Evolutionary conservation across 768 basidiomycete genomes (phyloP), one percentile per base, ranked within the genome.

Genomic region (Chalciporus sphaerocephalus): DNA sequence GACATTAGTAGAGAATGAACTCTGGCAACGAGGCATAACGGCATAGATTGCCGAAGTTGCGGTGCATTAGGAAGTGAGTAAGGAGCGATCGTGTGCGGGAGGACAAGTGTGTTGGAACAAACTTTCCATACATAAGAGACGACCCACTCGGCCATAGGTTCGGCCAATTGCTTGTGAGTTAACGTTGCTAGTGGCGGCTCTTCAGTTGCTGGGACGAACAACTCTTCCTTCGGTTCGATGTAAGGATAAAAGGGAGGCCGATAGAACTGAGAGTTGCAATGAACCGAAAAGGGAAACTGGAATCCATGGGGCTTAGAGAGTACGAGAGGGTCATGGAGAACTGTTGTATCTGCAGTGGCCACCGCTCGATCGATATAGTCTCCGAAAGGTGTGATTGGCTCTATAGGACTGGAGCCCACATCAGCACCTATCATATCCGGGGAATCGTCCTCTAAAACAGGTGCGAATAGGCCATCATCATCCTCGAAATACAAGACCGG

Each of bases 61-160:
- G 53, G 60, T 56, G 51, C 63, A 59, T 38, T 69, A 64, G 54
- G 40, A 40, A 59, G 52, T 43, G 63, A 69, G 37, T 79, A 69
- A 48, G 70, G 72, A 5, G 75, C 70, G 54, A 83, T 81, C 25
- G 63, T 57, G 8, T 74, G 55, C 4, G 83, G 79, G 41, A 88
- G 67, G 53, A 76, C 75, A 46, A 81, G 71, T 36, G 79, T 81
- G n/a, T 82, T 84, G 13, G 83, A 85, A 60, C 87, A 88, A 36
- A 81, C 80, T 61, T 85, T 87, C 88, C 88, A 91, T 13, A 88
- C 80, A 58, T 85, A 91, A 41, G 74, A 74, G 34, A 85, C 83
- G 18, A 89, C 68, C 88, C 88, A 91, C 46, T 85, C 83, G 4
- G 88, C 78, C 50, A 91, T 70, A 15, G 87, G 87, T 42, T 87